Base-by-base conservation (phyloP, 768 basidiomycete species). In the Rhizopogon roseolus region DNA sequence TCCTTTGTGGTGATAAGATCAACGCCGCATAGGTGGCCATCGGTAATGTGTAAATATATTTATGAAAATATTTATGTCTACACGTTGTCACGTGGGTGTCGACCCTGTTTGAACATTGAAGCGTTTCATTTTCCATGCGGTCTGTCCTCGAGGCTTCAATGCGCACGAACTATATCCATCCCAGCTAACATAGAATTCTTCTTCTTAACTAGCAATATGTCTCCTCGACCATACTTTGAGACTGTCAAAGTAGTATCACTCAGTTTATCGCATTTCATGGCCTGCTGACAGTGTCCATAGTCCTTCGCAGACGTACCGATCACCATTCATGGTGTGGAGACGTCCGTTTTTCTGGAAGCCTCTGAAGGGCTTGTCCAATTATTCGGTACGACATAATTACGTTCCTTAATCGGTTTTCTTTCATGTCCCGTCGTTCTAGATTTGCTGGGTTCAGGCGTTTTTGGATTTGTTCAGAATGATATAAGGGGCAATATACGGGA, bases 281-380 rank as follows among this genome's bases (percentile, higher is more conserved):
- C 22, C 22, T 22, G 41, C 8, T 53, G 49, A 49, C 53, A 57
- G 40, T 40, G 42, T 41, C 32, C 46, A 14, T 58, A 97, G 94
- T 93, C 91, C 9, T 98, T 90, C 69, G 82, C 80, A 62, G 90
- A 96, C 57, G 90, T 98, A 39, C 80, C 84, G 14, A 75, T 90
- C 60, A 82, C 81, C n/a, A 76, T 81, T 41, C 72, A 76, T 4
- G 94, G 95, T 13, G 83, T 98, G 49, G 85, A 93, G 64, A 92
- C 93, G 0, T 63, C 73, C 17, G 68, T 78, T 11, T 98, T 98
- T 75, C 76, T 93, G 43, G 86, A 91, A 64, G 95, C 95, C 1
- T 84, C 92, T 17, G 92, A 96, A 69, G 94, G 91, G 16, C 78
- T 98, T 27, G 76, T 87, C 14, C 73, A 79, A 51, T 73, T 90